Conservation (phyloP, 495 filamentous ascomycete species). For the Penicillium mononematosum region DNA sequence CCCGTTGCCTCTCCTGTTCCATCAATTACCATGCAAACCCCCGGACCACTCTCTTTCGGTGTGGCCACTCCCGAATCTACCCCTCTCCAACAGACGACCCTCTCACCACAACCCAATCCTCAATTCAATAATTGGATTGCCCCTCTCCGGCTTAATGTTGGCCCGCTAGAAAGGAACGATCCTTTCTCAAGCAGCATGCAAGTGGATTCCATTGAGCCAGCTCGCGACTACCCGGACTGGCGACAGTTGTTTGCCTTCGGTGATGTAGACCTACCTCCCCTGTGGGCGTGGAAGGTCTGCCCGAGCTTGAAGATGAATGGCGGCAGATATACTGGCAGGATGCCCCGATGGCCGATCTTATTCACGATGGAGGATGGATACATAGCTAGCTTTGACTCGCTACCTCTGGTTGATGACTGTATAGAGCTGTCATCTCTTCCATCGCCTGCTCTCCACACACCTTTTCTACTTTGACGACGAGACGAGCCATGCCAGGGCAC, state of each 20-base stretch:
- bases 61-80: conserved; percentile 40
- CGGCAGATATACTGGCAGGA: conserved; percentile 51
- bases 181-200: conserved; percentile 27
- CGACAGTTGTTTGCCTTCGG: conserved; percentile 48
- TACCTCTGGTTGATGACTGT: not conserved
- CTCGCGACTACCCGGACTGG: conserved; percentile 46
- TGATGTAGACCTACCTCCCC: conserved; percentile 43
- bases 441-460: not conserved
- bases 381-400: conserved; percentile 23
- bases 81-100: conserved; percentile 25
- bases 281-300: conserved; percentile 40
- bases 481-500: conserved; percentile 29
- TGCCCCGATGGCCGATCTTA: conserved; percentile 44
- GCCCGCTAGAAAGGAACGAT: conserved; percentile 28
- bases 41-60: conserved; percentile 33
- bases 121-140: conserved; percentile 43
- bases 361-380: conserved; percentile 45
- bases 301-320: conserved; percentile 50
- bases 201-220: conserved; percentile 37
- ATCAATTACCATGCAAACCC: conserved; percentile 25
- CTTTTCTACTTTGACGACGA: conserved; percentile 22
- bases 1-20: conserved; percentile 23
- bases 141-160: conserved; percentile 31
- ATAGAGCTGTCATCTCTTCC: not conserved
- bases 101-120: conserved; percentile 27